Conservation (phyloP, 306 rosid genomes). For the Castanea sativa region DNA sequence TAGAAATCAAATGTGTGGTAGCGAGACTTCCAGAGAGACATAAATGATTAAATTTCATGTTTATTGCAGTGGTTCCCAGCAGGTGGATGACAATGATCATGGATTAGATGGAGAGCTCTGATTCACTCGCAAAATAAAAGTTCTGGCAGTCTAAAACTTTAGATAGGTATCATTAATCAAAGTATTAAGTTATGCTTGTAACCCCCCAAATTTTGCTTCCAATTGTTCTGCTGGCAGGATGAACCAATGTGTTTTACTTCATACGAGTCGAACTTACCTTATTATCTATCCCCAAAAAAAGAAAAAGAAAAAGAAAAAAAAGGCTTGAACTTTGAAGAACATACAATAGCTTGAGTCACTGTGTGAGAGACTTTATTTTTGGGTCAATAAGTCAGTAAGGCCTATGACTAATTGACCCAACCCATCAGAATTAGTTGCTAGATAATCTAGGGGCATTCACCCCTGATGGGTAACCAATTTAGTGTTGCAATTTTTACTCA, state of each 20-base stretch:
- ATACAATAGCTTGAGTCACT: not conserved
- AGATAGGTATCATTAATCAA: not conserved
- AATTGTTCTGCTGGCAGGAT: not conserved
- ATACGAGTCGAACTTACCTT: too few relatives aligned
- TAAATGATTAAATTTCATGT: not conserved
- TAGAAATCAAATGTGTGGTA: not conserved
- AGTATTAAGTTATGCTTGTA: not conserved
- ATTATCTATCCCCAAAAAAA: not conserved
- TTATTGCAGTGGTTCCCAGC: conserved; percentile 41
- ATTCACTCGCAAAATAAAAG: conserved; percentile 4
- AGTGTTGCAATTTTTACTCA: too few relatives aligned
- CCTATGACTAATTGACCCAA: too few relatives aligned
- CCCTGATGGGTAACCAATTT: too few relatives aligned
- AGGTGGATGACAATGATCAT: conserved; percentile 22
- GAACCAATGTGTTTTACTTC: not conserved
- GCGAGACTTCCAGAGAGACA: not conserved
- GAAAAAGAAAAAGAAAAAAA: too few relatives aligned
- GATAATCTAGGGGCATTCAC: too few relatives aligned
- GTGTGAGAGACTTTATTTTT: not conserved
- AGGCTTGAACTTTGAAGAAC: not conserved
- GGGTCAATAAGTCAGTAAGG: too few relatives aligned
- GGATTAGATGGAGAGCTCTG: conserved; percentile 60
- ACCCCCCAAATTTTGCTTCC: not conserved
- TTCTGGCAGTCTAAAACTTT: not conserved
- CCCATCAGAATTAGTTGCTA: too few relatives aligned